A percentile compares a stretch with the other conserved stretches of the same genome.
Conservation (phyloP, 148 eudicot genomes). For the Cornus suecica region DNA sequence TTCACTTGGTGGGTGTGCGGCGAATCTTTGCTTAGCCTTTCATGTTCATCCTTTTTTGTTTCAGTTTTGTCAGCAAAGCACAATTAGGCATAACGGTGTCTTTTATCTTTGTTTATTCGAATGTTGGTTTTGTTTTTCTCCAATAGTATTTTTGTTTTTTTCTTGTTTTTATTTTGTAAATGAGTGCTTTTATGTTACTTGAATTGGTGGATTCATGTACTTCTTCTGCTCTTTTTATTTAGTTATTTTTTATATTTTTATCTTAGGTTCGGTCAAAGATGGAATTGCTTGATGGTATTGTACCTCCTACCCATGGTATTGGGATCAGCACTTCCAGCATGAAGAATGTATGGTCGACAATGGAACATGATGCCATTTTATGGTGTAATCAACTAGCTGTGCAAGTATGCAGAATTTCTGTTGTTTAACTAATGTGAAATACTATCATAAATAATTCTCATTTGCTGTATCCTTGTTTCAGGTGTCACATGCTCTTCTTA, state of each 20-base stretch:
- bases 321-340: slow-evolving; percentile 45
- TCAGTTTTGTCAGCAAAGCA: too few relatives aligned
- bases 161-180: too few relatives aligned
- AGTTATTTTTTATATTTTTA: slow-evolving; percentile 1
- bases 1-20: too few relatives aligned
- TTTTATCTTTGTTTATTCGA: too few relatives aligned
- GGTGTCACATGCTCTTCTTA: slow-evolving; percentile 94
- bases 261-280: slow-evolving; percentile 75
- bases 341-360: slow-evolving; percentile 61
- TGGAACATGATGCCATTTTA: slow-evolving; percentile 94
- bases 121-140: too few relatives aligned
- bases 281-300: slow-evolving; percentile 86
- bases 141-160: too few relatives aligned
- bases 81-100: too few relatives aligned
- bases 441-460: slow-evolving; percentile 17
- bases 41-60: too few relatives aligned
- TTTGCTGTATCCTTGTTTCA: slow-evolving; percentile 24
- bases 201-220: too few relatives aligned
- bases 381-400: slow-evolving; percentile 96
- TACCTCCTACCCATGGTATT: slow-evolving; percentile 84
- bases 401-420: slow-evolving; percentile 53
- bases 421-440: not conserved
- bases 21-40: too few relatives aligned
- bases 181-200: too few relatives aligned
- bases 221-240: too few relatives aligned